Evolutionary conservation across 352 stramenopile species (phyloP).

Genomic region (Chrysophaeum taylorii): DNA sequence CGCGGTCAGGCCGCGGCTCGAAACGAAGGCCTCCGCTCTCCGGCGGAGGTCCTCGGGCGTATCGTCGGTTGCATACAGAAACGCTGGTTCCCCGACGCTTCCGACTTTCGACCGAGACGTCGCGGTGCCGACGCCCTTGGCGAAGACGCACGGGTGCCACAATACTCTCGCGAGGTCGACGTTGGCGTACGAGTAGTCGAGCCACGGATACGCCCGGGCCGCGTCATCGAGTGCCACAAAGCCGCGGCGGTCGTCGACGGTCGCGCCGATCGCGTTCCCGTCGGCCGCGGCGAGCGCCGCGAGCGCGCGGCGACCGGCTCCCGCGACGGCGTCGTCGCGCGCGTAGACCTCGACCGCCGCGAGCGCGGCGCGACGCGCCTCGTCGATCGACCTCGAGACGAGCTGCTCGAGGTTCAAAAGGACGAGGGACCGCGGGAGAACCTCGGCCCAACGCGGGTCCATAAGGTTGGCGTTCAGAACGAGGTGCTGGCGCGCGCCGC

Average conservation of each 20-base stretch:
- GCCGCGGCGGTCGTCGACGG: slow-evolving; percentile 6
- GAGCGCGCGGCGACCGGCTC: not conserved
- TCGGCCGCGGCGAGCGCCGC: not conserved
- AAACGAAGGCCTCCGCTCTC: not conserved
- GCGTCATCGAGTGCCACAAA: not conserved
- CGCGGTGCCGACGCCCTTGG: not conserved
- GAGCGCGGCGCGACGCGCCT: not conserved
- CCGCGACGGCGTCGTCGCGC: not conserved
- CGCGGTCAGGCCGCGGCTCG: not conserved
- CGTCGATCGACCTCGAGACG: not conserved
- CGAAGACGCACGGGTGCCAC: not conserved
- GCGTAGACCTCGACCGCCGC: not conserved
- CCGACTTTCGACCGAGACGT: not conserved
- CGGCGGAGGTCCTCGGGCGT: not conserved
- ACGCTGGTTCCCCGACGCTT: not conserved
- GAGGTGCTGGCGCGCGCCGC: not conserved
- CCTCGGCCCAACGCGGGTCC: not conserved
- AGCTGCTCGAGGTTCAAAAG: slow-evolving; percentile 9
- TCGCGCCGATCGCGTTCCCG: not conserved
- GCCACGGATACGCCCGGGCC: not conserved
- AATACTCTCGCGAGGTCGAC: not conserved
- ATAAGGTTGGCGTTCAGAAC: slow-evolving; percentile 6
- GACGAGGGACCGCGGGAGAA: not conserved
- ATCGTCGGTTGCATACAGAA: not conserved
- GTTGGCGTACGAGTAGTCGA: slow-evolving; percentile 10